Percentiles rank a stretch among this genome's conserved stretches.
These are phyloP conservation scores for Rhodotorula sp. DNA, from an alignment of 1,284 basidiomycete genomes.

Conservation along the genomic window DNA sequence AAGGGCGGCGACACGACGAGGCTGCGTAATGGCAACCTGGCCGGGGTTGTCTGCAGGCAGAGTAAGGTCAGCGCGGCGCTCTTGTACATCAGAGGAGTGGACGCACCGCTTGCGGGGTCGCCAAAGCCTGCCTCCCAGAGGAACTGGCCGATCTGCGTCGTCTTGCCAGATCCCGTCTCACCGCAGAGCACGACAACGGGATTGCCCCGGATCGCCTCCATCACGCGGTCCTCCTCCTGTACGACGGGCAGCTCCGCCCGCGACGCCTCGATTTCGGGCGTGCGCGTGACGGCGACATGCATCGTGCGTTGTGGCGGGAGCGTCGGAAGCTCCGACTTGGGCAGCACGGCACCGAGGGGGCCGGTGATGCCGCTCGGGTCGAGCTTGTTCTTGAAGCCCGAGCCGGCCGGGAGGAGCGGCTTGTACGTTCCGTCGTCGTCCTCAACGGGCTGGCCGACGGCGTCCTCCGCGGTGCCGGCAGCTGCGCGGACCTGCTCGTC, in stretches of 20 bases:
- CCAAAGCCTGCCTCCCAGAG: conserved; percentile 95
- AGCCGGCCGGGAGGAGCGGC: conserved; percentile 43
- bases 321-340: conserved; percentile 57
- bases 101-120: conserved; percentile 54
- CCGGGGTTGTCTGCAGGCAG: conserved; percentile 81
- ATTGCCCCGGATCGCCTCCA: conserved; percentile 86
- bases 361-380: conserved; percentile 66
- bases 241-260: conserved; percentile 84
- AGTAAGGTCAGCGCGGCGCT: neutral
- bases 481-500: conserved; percentile 38
- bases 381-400: conserved; percentile 59
- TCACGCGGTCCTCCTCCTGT: conserved; percentile 89
- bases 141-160: conserved; percentile 95
- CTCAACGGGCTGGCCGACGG: conserved; percentile 6
- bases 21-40: conserved; percentile 97
- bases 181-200: conserved; percentile 74
- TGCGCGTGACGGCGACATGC: conserved; percentile 67
- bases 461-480: conserved; percentile 33
- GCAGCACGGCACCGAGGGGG: conserved; percentile 65
- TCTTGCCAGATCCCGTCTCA: conserved; percentile 96
- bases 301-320: conserved; percentile 51
- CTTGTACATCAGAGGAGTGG: no score
- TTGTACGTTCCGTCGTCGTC: conserved; percentile 39
- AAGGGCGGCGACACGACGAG: conserved; percentile 93
- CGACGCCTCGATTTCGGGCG: conserved; percentile 72